Percentiles rank a stretch among this genome's conserved stretches.
phyloP scores from a whole-genome alignment of 1,139 yeast species.

The Geotrichum fermentans region DNA sequence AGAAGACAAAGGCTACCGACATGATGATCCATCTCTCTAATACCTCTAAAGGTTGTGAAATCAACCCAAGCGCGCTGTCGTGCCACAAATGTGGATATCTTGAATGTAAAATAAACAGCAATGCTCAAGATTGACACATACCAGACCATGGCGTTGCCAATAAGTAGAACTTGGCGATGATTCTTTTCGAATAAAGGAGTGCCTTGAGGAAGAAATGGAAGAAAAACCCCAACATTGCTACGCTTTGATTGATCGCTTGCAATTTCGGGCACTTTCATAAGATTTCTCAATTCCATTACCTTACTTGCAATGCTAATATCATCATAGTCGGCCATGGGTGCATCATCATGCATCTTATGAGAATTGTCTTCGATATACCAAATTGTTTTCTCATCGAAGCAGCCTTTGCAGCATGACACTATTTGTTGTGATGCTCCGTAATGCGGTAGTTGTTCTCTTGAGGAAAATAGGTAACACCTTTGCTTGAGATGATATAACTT shows the following conservation, averaged over 20 bases:
- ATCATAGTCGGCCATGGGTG: conserved; percentile 34
- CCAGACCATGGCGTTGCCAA: conserved; percentile 60
- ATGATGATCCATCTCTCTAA: conserved; percentile 27
- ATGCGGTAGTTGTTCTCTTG: conserved; percentile 55
- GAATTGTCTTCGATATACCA: conserved; percentile 62
- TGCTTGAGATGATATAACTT: conserved; percentile 57
- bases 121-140: conserved; percentile 28
- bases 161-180: conserved; percentile 46
- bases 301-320: conserved; percentile 31
- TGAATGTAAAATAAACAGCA: conserved; percentile 22
- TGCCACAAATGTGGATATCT: conserved; percentile 24
- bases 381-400: conserved; percentile 52
- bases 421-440: conserved; percentile 74
- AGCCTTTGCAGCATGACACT: conserved; percentile 61
- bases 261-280: conserved; percentile 21
- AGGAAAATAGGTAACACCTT: conserved; percentile 58
- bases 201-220: conserved; percentile 52
- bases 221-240: conserved; percentile 24
- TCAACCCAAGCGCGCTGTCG: conserved; percentile 24
- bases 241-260: conserved; percentile 23
- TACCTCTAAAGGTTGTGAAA: conserved; percentile 15
- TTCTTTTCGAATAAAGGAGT: conserved; percentile 48
- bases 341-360: conserved; percentile 43
- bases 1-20: conserved; percentile 27
- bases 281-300: conserved; percentile 31